These are phyloP conservation scores for Thermothielavioides terrestris DNA, from an alignment of 495 filamentous ascomycete genomes.

Conservation along the genomic window DNA sequence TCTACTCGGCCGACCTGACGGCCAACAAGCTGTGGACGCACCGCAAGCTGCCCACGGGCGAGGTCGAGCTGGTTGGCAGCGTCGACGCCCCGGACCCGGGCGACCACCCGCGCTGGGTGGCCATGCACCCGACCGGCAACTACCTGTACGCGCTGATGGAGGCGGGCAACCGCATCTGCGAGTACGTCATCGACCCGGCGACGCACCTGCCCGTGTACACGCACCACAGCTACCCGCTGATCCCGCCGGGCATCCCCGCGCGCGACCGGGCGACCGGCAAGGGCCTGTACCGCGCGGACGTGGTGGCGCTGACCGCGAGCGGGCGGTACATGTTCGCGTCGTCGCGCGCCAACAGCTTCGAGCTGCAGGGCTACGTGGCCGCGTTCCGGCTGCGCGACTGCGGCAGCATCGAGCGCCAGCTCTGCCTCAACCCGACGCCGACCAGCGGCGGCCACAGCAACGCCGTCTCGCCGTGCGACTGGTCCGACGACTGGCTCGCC, in stretches of 20 bases:
- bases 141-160: constrained; percentile 84
- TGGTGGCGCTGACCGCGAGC: constrained; percentile 57
- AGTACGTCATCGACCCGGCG: constrained; percentile 68
- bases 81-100: constrained; percentile 58
- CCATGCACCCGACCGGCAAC: constrained; percentile 63
- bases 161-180: constrained; percentile 67
- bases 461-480: constrained; percentile 68
- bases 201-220: constrained; percentile 79
- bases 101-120: constrained; percentile 80
- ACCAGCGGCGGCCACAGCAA: constrained; percentile 82
- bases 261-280: constrained; percentile 34
- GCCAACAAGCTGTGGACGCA: constrained; percentile 85
- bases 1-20: constrained; percentile 77
- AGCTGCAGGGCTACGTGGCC: constrained; percentile 70
- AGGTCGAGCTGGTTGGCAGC: constrained; percentile 57
- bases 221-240: constrained; percentile 63
- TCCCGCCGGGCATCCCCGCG: constrained; percentile 55
- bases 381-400: constrained; percentile 62
- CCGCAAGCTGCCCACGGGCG: constrained; percentile 55
- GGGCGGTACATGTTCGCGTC: constrained; percentile 70
- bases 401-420: constrained; percentile 65
- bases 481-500: constrained; percentile 77
- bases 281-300: constrained; percentile 66
- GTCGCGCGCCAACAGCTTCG: constrained; percentile 64
- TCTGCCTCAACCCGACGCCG: constrained; percentile 72